A percentile compares a stretch with the other conserved stretches of the same genome.
phyloP scores from a whole-genome alignment of 2,329 filamentous ascomycete genomes.

The Colletotrichum eremochloae region DNA sequence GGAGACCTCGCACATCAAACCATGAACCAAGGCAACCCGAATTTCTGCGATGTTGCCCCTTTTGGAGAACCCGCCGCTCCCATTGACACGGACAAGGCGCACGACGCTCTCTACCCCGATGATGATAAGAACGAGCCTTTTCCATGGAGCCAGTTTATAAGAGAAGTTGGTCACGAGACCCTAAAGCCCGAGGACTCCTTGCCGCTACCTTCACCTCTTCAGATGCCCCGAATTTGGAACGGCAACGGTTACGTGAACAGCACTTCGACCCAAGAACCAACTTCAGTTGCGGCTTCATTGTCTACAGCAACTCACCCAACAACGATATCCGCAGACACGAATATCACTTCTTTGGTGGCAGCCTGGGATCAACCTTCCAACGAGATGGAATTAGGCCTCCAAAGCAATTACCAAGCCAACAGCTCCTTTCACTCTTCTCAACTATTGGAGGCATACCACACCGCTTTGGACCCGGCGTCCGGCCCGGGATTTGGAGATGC shows the following conservation, averaged over 20 bases:
- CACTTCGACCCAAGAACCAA: neutral
- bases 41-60: neutral
- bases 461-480: neutral
- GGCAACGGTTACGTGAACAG: neutral
- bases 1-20: neutral
- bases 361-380: neutral
- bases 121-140: too few relatives aligned
- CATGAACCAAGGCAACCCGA: neutral
- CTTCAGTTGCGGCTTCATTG: neutral
- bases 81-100: too few relatives aligned
- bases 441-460: neutral
- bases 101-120: neutral
- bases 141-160: neutral
- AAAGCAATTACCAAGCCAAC: neutral
- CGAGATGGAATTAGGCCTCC: neutral
- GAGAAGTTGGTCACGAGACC: neutral
- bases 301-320: neutral
- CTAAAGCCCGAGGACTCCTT: neutral
- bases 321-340: neutral
- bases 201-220: neutral
- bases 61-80: neutral
- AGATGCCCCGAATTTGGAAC: neutral
- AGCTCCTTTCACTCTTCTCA: neutral
- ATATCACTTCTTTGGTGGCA: neutral
- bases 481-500: neutral